A percentile compares a stretch with the other conserved stretches of the same genome.
These are phyloP conservation scores for Sinapis alba DNA, from an alignment of 441 rosid species.

Conservation along the genomic window DNA sequence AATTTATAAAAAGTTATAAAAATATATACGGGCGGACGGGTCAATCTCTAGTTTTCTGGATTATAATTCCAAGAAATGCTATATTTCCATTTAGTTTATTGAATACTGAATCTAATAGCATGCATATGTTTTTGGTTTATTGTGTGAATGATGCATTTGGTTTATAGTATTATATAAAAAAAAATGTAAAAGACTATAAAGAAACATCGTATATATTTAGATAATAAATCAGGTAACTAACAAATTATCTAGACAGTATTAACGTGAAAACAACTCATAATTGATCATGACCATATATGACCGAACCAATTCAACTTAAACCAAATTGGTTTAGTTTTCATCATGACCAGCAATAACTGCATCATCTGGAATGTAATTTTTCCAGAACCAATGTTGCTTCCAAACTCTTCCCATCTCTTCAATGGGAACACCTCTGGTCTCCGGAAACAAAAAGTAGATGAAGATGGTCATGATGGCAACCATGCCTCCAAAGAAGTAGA, in stretches of 20 bases:
- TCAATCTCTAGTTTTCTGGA: too few species aligned
- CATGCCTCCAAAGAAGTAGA: constrained; percentile 49
- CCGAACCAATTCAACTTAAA: background rate
- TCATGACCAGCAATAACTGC: constrained; percentile 28
- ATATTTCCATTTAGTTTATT: background rate
- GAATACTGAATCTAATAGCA: too few species aligned
- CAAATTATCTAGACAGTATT: background rate
- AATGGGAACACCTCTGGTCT: constrained; percentile 47
- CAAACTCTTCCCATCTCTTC: constrained; percentile 50
- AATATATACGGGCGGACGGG: too few species aligned
- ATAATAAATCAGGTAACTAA: background rate
- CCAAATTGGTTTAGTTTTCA: background rate
- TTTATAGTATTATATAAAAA: too few species aligned
- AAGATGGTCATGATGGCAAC: constrained; percentile 46
- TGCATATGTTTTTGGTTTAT: too few species aligned
- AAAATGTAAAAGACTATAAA: too few species aligned
- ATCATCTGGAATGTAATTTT: constrained; percentile 43
- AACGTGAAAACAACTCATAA: background rate
- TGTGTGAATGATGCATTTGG: too few species aligned
- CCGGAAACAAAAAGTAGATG: constrained; percentile 44
- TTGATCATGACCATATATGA: background rate
- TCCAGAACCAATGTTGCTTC: constrained; percentile 51
- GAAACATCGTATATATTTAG: background rate
- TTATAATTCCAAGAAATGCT: background rate
- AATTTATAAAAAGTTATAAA: too few species aligned